Evolutionary conservation across 1,284 basidiomycete species (phyloP), one percentile per base, ranked within the genome.

Genomic region (Cryptococcus hybrid): DNA sequence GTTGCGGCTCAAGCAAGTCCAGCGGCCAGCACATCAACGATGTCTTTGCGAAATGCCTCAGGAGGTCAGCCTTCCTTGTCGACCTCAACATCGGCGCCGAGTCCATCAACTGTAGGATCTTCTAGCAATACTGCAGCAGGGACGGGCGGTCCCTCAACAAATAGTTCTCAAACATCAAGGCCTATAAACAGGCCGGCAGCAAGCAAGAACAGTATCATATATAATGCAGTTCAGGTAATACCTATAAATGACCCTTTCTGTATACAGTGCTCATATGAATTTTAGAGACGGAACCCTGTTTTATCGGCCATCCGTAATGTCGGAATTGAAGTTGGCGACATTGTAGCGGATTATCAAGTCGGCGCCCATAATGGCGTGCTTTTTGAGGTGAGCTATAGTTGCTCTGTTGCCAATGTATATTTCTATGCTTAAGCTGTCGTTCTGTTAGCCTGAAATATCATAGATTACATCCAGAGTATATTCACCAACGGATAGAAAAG

Each of bases 401-500:
- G 18, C 39, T 5, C 34, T 3, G 9, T 3, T 13, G 12, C 43
- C 11, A 51, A 35, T 3, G 4, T 5, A n/a, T 4, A 12, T 12
- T 4, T 30, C 4, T 30, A 30, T 30, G 30, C 30, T 30, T 6
- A 5, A 9, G 18, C 45, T 52, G 24, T 48, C 35, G 11, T 7
- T 8, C 15, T 40, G 34, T 39, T 58, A 98, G 94, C 71, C 77
- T 99, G 59, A 89, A 88, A 65, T 99, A 99, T 67, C 94, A 99
- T 70, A 88, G 94, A 34, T 82, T 99, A 13, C 96, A 99, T 75
- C 96, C 96, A 4, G 96, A 99, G 88, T 99, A 99, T 73, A 88
- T 99, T 59, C 89, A 93, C 71, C 84, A 84, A 47, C 86, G 96
- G 3, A 93, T 99, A 58, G 87, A 91, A 68, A 88, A 88, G 66